These are phyloP conservation scores for Ceratobasidium sp. DNA, from an alignment of 1,284 basidiomycete species.

Conservation along the genomic window DNA sequence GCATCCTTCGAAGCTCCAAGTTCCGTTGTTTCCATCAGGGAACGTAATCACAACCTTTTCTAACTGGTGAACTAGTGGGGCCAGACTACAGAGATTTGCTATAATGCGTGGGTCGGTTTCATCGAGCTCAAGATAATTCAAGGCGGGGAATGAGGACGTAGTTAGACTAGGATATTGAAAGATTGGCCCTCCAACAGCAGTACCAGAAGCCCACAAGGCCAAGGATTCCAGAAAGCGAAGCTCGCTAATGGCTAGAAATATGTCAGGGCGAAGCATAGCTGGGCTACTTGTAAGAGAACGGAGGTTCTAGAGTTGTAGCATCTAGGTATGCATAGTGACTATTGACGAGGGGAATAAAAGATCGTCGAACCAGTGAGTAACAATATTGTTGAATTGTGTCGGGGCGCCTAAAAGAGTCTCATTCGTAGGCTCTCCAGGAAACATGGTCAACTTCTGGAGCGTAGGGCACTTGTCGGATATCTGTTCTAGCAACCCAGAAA, in stretches of 20 bases:
- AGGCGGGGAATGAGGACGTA: neutral
- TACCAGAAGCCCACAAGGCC: neutral
- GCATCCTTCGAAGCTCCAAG: neutral
- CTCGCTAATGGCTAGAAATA: neutral
- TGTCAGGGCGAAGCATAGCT: neutral
- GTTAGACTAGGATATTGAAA: neutral
- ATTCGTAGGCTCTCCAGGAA: neutral
- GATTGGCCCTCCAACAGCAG: constrained; percentile 4
- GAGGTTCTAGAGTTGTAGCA: neutral
- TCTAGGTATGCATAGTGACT: neutral
- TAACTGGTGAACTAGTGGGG: neutral
- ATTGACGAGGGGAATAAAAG: no score
- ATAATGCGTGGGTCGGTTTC: neutral
- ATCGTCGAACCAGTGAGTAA: no score
- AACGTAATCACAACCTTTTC: neutral
- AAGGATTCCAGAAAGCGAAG: neutral
- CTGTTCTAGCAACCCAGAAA: neutral
- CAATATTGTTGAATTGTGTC: neutral
- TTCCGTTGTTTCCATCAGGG: neutral
- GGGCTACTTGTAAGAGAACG: neutral
- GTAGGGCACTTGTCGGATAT: neutral
- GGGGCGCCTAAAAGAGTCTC: neutral
- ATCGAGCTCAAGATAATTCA: neutral
- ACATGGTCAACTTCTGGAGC: neutral
- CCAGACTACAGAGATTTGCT: neutral